Conservation (phyloP, 2,329 filamentous ascomycete species). For the Shiraia sp. region DNA sequence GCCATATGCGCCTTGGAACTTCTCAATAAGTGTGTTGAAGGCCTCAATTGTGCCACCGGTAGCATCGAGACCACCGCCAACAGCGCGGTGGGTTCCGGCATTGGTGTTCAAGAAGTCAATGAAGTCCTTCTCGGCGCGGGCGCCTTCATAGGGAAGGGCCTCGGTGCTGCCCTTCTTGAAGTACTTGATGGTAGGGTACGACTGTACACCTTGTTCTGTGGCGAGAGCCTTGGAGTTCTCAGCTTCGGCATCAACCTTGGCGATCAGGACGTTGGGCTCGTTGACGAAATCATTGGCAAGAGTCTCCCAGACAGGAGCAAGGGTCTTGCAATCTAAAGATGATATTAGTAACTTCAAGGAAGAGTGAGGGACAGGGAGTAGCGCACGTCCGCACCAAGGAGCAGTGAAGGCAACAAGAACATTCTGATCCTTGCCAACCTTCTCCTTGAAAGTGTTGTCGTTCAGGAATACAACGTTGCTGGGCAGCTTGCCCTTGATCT, state of each 20-base stretch:
- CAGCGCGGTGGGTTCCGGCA: conserved; percentile 80
- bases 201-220: conserved; percentile 74
- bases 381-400: conserved; percentile 95
- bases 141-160: conserved; percentile 71
- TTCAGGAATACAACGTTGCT: conserved; percentile 80
- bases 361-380: not conserved
- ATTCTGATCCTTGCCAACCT: conserved; percentile 82
- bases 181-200: conserved; percentile 97
- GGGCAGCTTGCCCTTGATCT: conserved; percentile 71
- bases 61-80: conserved; percentile 77
- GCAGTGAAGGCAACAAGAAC: conserved; percentile 96
- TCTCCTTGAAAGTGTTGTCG: conserved; percentile 75
- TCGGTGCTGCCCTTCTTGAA: conserved; percentile 84
- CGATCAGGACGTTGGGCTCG: conserved; percentile 80
- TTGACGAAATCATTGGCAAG: conserved; percentile 78
- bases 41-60: conserved; percentile 80
- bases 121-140: conserved; percentile 75
- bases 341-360: conserved; percentile 17
- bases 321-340: conserved; percentile 84
- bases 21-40: conserved; percentile 75
- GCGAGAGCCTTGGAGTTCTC: conserved; percentile 81
- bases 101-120: conserved; percentile 85
- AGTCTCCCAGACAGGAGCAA: conserved; percentile 88
- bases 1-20: conserved; percentile 66
- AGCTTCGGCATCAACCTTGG: conserved; percentile 93